These are phyloP conservation scores for Zizania palustris DNA, from an alignment of 202 grass and related monocot genomes.

Conservation along the genomic window DNA sequence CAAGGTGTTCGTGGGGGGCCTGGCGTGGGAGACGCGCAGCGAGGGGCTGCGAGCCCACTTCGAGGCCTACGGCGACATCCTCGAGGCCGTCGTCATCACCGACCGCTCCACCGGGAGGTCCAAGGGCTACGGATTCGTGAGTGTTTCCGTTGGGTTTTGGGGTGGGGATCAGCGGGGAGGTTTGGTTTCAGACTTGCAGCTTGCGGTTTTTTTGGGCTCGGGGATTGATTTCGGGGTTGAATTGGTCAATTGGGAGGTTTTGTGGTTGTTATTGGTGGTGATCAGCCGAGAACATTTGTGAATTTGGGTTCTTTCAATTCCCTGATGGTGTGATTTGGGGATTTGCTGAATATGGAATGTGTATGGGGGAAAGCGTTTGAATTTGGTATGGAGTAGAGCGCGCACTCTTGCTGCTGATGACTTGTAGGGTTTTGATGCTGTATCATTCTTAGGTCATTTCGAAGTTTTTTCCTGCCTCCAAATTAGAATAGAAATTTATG, in stretches of 20 bases:
- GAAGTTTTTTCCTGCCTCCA: not conserved
- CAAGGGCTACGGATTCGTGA: conserved; percentile 87
- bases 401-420: not conserved
- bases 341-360: not conserved
- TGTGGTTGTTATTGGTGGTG: not conserved
- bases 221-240: conserved; percentile 11
- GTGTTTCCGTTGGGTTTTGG: not conserved
- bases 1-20: conserved; percentile 84
- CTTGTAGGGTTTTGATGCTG: not conserved
- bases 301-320: conserved; percentile 18
- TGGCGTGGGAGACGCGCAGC: conserved; percentile 87
- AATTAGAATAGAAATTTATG: not conserved
- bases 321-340: not conserved
- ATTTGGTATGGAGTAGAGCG: not conserved
- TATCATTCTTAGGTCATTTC: not conserved
- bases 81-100: conserved; percentile 86
- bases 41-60: conserved; percentile 74
- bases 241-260: conserved; percentile 51
- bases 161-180: not conserved
- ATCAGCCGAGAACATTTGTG: not conserved
- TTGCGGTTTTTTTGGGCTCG: not conserved
- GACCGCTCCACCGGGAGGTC: conserved; percentile 74
- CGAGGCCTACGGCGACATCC: conserved; percentile 63
- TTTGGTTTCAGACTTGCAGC: not conserved
- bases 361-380: not conserved